These are phyloP conservation scores for Neolentinus lepideus DNA, from an alignment of 1,284 basidiomycete genomes.

Conservation along the genomic window DNA sequence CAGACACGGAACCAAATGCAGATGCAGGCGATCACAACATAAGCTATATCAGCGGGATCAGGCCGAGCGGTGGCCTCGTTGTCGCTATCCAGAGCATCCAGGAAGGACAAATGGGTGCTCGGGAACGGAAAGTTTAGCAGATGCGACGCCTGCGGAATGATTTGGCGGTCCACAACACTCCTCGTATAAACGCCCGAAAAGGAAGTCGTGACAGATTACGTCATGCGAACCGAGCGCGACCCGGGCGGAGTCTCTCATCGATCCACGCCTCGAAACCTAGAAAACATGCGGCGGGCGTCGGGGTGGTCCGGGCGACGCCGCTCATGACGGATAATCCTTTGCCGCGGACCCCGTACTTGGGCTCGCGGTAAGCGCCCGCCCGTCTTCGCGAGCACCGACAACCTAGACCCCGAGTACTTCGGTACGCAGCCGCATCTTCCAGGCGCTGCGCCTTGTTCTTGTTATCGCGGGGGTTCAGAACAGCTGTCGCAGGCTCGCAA, in stretches of 20 bases:
- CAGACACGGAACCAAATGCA: not conserved
- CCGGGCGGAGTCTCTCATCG: not conserved
- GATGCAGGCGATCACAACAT: not conserved
- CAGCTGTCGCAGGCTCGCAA: not conserved
- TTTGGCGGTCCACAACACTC: not conserved
- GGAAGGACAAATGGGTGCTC: not conserved
- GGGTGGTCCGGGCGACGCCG: conserved; percentile 4
- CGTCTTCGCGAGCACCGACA: conserved; percentile 1
- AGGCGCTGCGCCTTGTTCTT: too few species aligned
- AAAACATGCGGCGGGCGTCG: conserved; percentile 10
- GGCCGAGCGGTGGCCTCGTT: not conserved
- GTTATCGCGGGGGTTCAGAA: too few species aligned
- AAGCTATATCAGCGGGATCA: not conserved
- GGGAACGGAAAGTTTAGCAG: not conserved
- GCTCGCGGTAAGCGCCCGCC: conserved; percentile 5
- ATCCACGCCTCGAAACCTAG: not conserved
- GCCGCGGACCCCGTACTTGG: conserved; percentile 1
- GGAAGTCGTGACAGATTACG: not conserved
- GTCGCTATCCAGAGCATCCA: not conserved
- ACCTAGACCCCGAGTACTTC: not conserved
- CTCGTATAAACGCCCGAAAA: not conserved
- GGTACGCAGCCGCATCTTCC: not conserved
- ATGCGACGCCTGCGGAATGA: not conserved
- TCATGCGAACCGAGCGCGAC: not conserved
- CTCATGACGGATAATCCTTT: conserved; percentile 3